Conservation (phyloP, 768 basidiomycete genomes). For the Naganishia onofrii region DNA sequence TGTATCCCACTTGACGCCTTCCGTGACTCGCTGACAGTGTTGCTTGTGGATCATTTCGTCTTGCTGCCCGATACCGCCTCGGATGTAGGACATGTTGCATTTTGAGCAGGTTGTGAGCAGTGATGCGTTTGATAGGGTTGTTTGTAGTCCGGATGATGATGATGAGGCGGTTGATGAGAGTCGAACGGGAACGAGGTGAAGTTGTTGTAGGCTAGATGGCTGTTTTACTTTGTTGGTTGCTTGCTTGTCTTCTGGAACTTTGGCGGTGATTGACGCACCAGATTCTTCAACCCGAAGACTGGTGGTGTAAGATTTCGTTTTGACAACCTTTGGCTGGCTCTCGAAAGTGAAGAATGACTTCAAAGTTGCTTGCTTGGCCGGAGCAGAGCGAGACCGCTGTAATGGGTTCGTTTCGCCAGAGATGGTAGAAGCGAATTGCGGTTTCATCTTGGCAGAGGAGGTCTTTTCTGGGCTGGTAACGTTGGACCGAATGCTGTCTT, state of each 20-base stretch:
- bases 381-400: too few species aligned
- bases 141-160: constrained; percentile 1
- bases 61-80: constrained; percentile 36
- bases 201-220: constrained; percentile 23
- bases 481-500: not conserved
- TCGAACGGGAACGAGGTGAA: constrained; percentile 30
- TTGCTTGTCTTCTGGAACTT: not conserved
- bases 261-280: not conserved
- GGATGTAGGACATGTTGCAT: constrained; percentile 49
- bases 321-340: constrained; percentile 1
- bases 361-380: not conserved
- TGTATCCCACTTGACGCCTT: constrained; percentile 47
- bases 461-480: too few species aligned
- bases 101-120: constrained; percentile 39
- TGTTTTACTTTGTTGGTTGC: not conserved
- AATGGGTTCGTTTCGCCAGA: not conserved
- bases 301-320: not conserved
- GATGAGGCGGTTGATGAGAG: constrained; percentile 14
- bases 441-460: not conserved
- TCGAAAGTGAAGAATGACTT: constrained; percentile 18
- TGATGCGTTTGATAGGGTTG: not conserved
- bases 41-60: constrained; percentile 41
- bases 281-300: constrained; percentile 4
- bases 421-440: too few species aligned
- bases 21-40: constrained; percentile 44